These are phyloP conservation scores for Lentinula aciculospora DNA, from an alignment of 768 basidiomycete genomes.

Conservation along the genomic window DNA sequence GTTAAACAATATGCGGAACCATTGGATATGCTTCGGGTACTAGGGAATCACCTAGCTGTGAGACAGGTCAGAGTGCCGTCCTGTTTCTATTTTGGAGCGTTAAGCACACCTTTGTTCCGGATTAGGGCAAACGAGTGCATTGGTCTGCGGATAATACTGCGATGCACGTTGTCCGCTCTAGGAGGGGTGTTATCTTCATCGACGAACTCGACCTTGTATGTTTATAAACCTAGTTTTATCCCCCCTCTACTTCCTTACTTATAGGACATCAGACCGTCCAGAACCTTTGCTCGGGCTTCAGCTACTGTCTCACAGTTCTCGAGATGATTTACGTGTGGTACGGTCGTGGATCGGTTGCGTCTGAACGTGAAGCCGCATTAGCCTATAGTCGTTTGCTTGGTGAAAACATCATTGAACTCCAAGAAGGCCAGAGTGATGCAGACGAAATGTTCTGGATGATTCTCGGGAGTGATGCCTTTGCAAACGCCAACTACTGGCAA, in stretches of 20 bases:
- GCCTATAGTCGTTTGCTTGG: constrained; percentile 51
- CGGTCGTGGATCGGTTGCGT: constrained; percentile 58
- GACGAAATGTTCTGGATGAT: constrained; percentile 89
- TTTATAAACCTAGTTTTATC: constrained; percentile 23
- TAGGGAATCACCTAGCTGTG: constrained; percentile 69
- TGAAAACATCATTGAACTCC: constrained; percentile 45
- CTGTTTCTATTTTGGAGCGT: not conserved
- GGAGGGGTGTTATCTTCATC: constrained; percentile 46
- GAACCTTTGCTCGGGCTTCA: constrained; percentile 81
- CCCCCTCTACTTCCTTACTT: not conserved
- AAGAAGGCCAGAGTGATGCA: constrained; percentile 57
- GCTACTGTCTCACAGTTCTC: constrained; percentile 70
- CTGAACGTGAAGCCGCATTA: constrained; percentile 58
- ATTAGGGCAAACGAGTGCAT: constrained; percentile 61
- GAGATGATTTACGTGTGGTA: constrained; percentile 77
- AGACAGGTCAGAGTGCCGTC: constrained; percentile 57
- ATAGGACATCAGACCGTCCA: constrained; percentile 38
- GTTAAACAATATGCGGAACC: constrained; percentile 64
- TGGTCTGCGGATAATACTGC: constrained; percentile 80
- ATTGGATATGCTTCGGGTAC: constrained; percentile 48
- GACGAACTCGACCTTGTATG: constrained; percentile 64
- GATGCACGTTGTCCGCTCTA: constrained; percentile 68
- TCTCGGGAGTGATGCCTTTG: constrained; percentile 70
- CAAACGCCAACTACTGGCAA: constrained; percentile 78
- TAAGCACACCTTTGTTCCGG: not conserved